These are phyloP conservation scores for Phytopythium boreale DNA, from an alignment of 352 stramenopile species.

Conservation along the genomic window DNA sequence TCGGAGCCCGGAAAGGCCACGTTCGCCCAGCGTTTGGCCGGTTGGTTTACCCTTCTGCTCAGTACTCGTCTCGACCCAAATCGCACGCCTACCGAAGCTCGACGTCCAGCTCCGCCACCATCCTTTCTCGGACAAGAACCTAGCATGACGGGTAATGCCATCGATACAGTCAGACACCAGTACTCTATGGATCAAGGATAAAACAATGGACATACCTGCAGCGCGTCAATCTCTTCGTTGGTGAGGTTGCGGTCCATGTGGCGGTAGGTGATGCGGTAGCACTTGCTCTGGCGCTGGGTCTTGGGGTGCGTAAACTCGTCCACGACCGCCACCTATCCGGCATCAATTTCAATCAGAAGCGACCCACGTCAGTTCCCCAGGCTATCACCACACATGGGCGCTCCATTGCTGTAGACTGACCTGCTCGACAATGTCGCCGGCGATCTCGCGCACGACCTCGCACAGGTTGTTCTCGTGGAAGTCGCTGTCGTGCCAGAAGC, in stretches of 20 bases:
- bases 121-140: slow-evolving; percentile 70
- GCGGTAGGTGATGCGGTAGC: slow-evolving; percentile 98
- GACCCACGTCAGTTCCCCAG: not conserved
- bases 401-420: slow-evolving; percentile 16
- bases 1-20: not conserved
- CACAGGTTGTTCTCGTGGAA: slow-evolving; percentile 98
- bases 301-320: slow-evolving; percentile 98
- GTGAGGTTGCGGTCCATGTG: slow-evolving; percentile 98
- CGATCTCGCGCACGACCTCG: slow-evolving; percentile 95
- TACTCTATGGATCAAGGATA: not conserved
- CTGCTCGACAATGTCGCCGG: slow-evolving; percentile 97
- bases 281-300: slow-evolving; percentile 93
- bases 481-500: slow-evolving; percentile 92
- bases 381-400: not conserved
- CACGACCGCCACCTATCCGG: slow-evolving; percentile 71
- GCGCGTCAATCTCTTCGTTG: slow-evolving; percentile 97
- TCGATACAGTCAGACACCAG: not conserved
- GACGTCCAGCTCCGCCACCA: slow-evolving; percentile 79
- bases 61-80: not conserved
- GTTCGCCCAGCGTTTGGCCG: not conserved
- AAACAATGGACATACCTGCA: slow-evolving; percentile 77
- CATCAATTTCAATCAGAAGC: slow-evolving; percentile 6
- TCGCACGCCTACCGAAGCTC: slow-evolving; percentile 82
- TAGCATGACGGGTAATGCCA: slow-evolving; percentile 1
- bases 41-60: not conserved